phyloP scores from a whole-genome alignment of 257 asterid species.

The Perilla frutescens region DNA sequence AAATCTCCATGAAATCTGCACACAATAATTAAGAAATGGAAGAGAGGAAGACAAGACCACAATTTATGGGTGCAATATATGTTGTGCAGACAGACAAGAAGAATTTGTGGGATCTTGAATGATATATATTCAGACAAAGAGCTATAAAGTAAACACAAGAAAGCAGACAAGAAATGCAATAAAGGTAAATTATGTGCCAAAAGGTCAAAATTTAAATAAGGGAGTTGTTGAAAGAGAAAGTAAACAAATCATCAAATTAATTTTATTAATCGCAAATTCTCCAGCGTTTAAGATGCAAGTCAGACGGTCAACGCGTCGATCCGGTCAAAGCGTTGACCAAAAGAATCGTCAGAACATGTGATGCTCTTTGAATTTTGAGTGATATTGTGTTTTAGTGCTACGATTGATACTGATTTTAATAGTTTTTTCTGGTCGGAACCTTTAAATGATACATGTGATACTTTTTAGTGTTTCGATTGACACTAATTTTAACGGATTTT shows the following conservation, averaged over 20 bases:
- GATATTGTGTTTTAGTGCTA: too few relatives aligned
- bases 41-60: not conserved
- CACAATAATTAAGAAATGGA: not conserved
- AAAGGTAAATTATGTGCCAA: conserved; percentile 42
- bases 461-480: too few relatives aligned
- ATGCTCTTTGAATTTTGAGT: too few relatives aligned
- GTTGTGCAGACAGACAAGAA: conserved; percentile 33
- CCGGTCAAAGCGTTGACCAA: too few relatives aligned
- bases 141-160: conserved; percentile 35
- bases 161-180: conserved; percentile 40
- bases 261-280: too few relatives aligned
- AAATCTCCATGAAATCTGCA: conserved; percentile 50
- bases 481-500: too few relatives aligned
- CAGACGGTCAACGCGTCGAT: too few relatives aligned
- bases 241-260: not conserved
- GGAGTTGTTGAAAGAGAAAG: conserved; percentile 44
- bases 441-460: too few relatives aligned
- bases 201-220: conserved; percentile 47
- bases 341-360: too few relatives aligned
- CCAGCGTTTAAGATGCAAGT: too few relatives aligned
- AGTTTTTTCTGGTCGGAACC: too few relatives aligned
- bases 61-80: not conserved
- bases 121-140: conserved; percentile 32
- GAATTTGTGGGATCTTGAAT: conserved; percentile 39
- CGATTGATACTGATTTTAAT: too few relatives aligned